Conservation (phyloP, 768 basidiomycete species). For the Gloeopeniophorella convolvens region DNA sequence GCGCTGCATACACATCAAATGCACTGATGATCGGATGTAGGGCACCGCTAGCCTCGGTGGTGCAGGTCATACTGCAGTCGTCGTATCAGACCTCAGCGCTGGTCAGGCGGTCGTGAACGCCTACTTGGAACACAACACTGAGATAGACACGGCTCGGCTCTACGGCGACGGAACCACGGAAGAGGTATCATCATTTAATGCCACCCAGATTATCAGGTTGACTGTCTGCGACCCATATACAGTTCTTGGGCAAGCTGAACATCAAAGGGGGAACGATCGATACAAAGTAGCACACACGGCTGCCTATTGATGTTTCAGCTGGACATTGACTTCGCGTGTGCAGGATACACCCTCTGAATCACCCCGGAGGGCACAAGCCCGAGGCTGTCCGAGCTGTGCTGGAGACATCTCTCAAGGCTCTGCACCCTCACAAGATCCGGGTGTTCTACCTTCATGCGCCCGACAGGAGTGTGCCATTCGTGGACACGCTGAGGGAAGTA, state of each 20-base stretch:
- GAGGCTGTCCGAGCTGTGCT: constrained; percentile 39
- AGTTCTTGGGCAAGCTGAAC: constrained; percentile 38
- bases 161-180: constrained; percentile 54
- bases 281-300: constrained; percentile 35
- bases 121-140: constrained; percentile 35
- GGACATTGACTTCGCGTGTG: not conserved
- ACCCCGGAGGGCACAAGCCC: constrained; percentile 38
- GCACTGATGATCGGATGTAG: too few relatives aligned
- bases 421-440: constrained; percentile 41
- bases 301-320: constrained; percentile 1
- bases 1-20: constrained; percentile 16
- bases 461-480: constrained; percentile 50
- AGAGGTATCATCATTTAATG: constrained; percentile 35
- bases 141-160: constrained; percentile 45
- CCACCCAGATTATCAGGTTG: not conserved
- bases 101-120: constrained; percentile 41
- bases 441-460: constrained; percentile 57
- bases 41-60: constrained; percentile 46
- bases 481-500: constrained; percentile 47
- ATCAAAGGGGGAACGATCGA: constrained; percentile 38
- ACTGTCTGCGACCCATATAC: not conserved
- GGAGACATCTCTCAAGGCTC: constrained; percentile 37
- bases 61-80: constrained; percentile 36
- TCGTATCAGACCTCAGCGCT: constrained; percentile 30
- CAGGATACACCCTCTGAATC: constrained; percentile 35